Base-by-base conservation (phyloP, 352 stramenopile species). In the Pythium volutum region DNA sequence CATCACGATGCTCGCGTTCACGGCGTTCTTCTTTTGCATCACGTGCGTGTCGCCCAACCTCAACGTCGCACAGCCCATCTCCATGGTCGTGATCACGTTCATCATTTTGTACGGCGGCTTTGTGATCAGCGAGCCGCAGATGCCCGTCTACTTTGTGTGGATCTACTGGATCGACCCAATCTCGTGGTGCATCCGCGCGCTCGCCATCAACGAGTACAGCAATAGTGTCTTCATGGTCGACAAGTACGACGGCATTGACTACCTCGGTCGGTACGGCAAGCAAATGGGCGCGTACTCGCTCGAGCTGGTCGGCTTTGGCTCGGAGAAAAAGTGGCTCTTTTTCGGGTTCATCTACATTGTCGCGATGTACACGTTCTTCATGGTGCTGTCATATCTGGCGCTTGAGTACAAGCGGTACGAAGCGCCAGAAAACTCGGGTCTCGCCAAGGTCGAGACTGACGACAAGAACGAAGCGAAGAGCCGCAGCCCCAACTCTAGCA, bases 121-220 rank as follows among this genome's bases (percentile, higher is more conserved):
- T 27, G 55, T 78, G 41, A 69, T 77, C 51, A 56, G 63, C 20
- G 56, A 73, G 22, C 31, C 69, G n/a, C 38, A 69, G 20, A 78
- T 83, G 22, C 74, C 61, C 4, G 61, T 38, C 26, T 62, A 67
- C 39, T 62, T 67, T 18, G 47, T 67, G 14, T 67, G 61, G 69
- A 59, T 84, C 45, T 83, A 77, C 66, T 81, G 64, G 57, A 62
- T 83, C 23, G 67, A 80, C 39, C 76, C 76, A 7, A 63, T 81
- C 22, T 45, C 63, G 14, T 82, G 72, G 72, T n/a, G 16, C 6
- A 62, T 71, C 38, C 69, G 72, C 15, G 48, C 67, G 16, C 45
- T 77, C 15, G 60, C 55, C 1, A 57, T 73, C 46, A 73, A 71
- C 47, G 46, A 77, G 51, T 77, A 75, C 46, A 29, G 26, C 27